Evolutionary conservation across 176 grass and related monocot species (phyloP), one percentile per base, ranked within the genome.

Genomic region (Musa troglodytarum): DNA sequence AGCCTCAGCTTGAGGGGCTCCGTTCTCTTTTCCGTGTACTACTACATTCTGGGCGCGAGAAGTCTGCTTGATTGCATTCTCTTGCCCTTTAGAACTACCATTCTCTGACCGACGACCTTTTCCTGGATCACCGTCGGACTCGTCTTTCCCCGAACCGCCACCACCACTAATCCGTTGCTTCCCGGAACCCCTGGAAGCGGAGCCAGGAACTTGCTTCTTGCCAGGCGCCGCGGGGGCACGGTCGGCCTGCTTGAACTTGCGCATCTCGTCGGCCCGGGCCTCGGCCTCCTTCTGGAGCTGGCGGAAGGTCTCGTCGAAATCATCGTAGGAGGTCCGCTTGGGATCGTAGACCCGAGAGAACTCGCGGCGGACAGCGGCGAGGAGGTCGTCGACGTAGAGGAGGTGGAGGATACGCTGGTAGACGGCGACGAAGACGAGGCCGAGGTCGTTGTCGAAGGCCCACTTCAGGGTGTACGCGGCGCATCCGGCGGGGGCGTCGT

Each of bases 371-470:
- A 86, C 88, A 6, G 86, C 81, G 10, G 90, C 79, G 10, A 98
- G 94, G n/a, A 97, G 88, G 2, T 91, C 89, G 2, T 97, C 94
- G 17, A 97, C 83, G 29, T 97, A 97, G 19, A 97, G 88, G 4
- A 97, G 90, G 43, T 93, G 90, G 71, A 97, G 86, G 25, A 97
- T 91, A 11, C 84, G 83, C 86, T 97, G 90, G 84, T 93, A 97
- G 28, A 97, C 94, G 15, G 94, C 90, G 14, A 93, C 94, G 17
- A 97, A 93, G 72, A 91, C 94, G 11, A 97, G 90, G 52, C 87
- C 94, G 28, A 97, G 90, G 53, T 97, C 90, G 49, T 97, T 93
- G 87, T 93, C 78, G 80, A 97, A 97, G 62, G 90, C 80, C 94
- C 94, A 97, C 81, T 90, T 91, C 74, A 97, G 88, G 1, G 88